These are phyloP conservation scores for Crithidia brevicula DNA, from an alignment of 208 protist species.

Conservation along the genomic window DNA sequence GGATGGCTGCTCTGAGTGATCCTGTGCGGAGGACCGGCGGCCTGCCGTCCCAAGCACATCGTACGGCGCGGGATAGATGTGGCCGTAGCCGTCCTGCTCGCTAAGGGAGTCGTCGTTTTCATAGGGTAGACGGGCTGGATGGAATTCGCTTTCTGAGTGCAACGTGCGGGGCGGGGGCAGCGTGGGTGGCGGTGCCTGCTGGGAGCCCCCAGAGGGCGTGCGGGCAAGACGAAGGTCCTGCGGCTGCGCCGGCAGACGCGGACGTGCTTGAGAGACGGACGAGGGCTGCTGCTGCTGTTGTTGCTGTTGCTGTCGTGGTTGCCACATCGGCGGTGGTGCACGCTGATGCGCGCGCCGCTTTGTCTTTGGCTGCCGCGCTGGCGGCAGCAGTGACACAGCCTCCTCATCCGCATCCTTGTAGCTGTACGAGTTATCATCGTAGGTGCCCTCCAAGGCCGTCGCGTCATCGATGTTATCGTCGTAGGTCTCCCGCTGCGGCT, in stretches of 20 bases:
- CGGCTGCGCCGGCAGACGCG: too few relatives aligned
- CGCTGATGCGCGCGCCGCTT: not conserved
- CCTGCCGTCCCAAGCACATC: not conserved
- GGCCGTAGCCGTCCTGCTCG: not conserved
- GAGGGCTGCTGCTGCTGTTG: not conserved
- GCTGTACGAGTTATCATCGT: slow-evolving; percentile 2
- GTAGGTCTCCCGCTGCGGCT: not conserved
- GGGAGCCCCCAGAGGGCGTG: not conserved
- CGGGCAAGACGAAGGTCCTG: not conserved
- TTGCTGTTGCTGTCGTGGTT: slow-evolving; percentile 5
- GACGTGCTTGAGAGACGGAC: not conserved
- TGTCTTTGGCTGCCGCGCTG: not conserved
- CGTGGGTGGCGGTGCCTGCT: slow-evolving; percentile 22
- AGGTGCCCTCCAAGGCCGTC: not conserved
- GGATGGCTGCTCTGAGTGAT: slow-evolving; percentile 13
- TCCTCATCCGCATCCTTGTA: not conserved
- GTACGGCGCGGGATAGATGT: not conserved
- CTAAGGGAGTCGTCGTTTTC: not conserved
- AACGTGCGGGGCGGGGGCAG: slow-evolving; percentile 11
- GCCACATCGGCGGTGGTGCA: not conserved
- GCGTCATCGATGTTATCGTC: too few relatives aligned
- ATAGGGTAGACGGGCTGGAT: not conserved
- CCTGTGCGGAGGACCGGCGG: slow-evolving; percentile 1
- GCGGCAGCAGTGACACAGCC: not conserved
- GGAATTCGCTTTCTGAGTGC: slow-evolving; percentile 2